Base-by-base conservation (phyloP, 1,284 basidiomycete species). In the Puccinia hordei region DNA sequence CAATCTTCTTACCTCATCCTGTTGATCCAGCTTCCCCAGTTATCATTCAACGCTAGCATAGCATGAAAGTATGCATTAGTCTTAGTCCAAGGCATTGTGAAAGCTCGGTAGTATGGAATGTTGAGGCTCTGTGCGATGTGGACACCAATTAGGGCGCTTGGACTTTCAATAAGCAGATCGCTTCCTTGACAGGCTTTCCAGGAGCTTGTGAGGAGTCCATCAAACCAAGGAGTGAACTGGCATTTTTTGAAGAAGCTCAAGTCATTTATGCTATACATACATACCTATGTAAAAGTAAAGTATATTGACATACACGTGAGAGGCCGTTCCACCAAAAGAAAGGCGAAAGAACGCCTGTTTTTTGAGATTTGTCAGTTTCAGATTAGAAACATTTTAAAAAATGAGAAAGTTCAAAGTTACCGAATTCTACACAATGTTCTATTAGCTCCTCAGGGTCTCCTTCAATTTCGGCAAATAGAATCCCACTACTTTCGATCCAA, bases 121-220 rank as follows among this genome's bases (percentile, higher is more conserved):
- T 88, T 88, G n/a, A 99, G 88, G 0, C 93, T 94, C 85, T 99
- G 96, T 22, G 96, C 95, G 76, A 99, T 94, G 84, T 99, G 96
- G 81, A 93, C 92, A 22, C 96, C 96, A 27, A 92, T 94, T 92
- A 98, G 98, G 5, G 96, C 94, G 85, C 93, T 95, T 0, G 96
- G 96, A 84, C 92, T 94, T 87, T 99, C 96, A 76, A 99, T 89
- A 72, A 99, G 89, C 38, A 98, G 89, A 85, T 99, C 95, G 0
- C 93, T 94, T 27, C 90, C 91, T 87, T 97, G 93, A 85, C 96
- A 98, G 8, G 95, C 95, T 81, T 94, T 90, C 94, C 94, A 99
- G 0, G 94, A 92, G 0, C 94, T 94, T 85, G 91, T 91, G 55
- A 99, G 89, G 8, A 99, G 88, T 84, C 98, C 96, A 85, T 98